Evolutionary conservation across 2,329 filamentous ascomycete species (phyloP), one percentile per base, ranked within the genome.

Genomic region (Scleromitrula shiraiana): DNA sequence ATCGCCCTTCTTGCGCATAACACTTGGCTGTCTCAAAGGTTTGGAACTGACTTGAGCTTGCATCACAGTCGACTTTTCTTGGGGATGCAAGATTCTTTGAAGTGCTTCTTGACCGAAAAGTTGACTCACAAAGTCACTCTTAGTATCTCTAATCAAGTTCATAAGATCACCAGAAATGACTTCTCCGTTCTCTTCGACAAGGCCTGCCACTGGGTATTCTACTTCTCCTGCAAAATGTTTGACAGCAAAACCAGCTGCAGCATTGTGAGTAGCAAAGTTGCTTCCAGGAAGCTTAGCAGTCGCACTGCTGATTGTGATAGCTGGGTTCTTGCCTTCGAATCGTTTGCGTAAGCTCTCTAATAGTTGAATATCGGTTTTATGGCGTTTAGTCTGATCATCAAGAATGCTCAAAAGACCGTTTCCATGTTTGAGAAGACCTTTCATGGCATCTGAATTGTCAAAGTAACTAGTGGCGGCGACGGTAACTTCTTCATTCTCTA

Each of bases 221-320:
- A 98, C 88, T 64, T 97, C 93, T 42, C 93, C 93, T 32, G 91
- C 91, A 66, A 94, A 98, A 67, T 98, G 93, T 66, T 86, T 89
- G 49, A 98, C 82, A 0, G 89, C 90, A 68, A 98, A 98, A 8
- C 78, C 78, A 5, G 88, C 84, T 0, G 85, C 75, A 0, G 79
- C 76, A 66, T 94, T 94, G 53, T 88, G 83, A 0, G 90, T 91
- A 41, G 83, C 72, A 66, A 95, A 95, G 65, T 95, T 95, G 70
- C 86, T 93, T 43, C 90, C 89, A 5, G 88, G 88, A 22, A 94
- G 73, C 54, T 83, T 82, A 23, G 86, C 78, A 1, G 82, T 90
- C 1, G 87, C 73, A 39, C 82, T 81, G 45, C 83, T 80, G 4
- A 95, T 86, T 2, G 81, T 74, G 51, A 98, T 95, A 22, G 91